Percentiles rank a stretch among this genome's conserved stretches.
These are phyloP conservation scores for Saturnispora kantuleensis DNA, from an alignment of 805 yeast genomes.

Conservation along the genomic window DNA sequence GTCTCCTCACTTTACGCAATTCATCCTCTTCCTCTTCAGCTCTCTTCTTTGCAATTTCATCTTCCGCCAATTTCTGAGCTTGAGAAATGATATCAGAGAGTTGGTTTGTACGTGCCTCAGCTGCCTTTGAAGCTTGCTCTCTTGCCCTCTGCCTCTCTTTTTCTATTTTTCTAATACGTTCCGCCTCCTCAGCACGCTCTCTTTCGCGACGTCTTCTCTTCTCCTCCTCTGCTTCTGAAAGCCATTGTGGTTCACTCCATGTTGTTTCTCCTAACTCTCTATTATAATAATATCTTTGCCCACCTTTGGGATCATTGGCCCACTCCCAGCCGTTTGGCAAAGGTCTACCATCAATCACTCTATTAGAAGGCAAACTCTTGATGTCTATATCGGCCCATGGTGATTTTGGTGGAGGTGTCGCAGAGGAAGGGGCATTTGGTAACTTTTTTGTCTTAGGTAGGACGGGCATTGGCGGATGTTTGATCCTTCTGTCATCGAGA, in stretches of 20 bases:
- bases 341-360: conserved; percentile 22
- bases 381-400: conserved; percentile 17
- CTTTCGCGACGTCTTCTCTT: conserved; percentile 10
- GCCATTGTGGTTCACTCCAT: conserved; percentile 49
- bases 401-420: conserved; percentile 7
- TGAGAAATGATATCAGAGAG: conserved; percentile 23
- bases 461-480: conserved; percentile 1
- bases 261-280: conserved; percentile 35
- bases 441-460: conserved; percentile 1
- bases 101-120: conserved; percentile 19
- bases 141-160: conserved; percentile 28
- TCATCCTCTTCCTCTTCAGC: conserved; percentile 7
- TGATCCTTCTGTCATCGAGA: conserved; percentile 21
- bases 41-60: not conserved
- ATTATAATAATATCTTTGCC: conserved; percentile 45
- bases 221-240: conserved; percentile 5
- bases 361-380: conserved; percentile 14
- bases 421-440: conserved; percentile 11
- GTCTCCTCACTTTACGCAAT: conserved; percentile 16
- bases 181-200: conserved; percentile 11
- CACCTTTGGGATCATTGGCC: conserved; percentile 38
- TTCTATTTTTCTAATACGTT: conserved; percentile 26
- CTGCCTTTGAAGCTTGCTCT: conserved; percentile 18
- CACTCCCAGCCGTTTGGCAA: conserved; percentile 63
- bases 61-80: conserved; percentile 19